These are phyloP conservation scores for Amanita pallidorosea DNA, from an alignment of 768 basidiomycete species.

Conservation along the genomic window DNA sequence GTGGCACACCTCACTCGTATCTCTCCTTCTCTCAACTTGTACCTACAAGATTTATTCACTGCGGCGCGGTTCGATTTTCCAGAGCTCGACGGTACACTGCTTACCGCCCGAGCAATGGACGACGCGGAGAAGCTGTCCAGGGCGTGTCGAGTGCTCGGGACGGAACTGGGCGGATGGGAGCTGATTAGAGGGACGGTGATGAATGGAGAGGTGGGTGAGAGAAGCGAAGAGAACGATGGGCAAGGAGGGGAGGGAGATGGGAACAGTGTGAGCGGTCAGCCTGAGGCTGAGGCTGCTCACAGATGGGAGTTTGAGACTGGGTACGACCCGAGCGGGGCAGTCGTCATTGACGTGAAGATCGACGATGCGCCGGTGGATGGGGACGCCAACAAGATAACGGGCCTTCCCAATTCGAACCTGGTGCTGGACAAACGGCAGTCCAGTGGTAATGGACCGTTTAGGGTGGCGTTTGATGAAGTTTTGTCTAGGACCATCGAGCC, in stretches of 20 bases:
- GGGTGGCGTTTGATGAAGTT: neutral
- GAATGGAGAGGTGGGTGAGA: neutral
- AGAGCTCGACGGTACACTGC: constrained; percentile 54
- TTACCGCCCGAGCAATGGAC: constrained; percentile 47
- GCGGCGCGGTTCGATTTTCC: constrained; percentile 59
- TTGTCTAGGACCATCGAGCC: neutral
- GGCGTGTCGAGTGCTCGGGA: constrained; percentile 56
- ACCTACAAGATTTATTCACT: constrained; percentile 62
- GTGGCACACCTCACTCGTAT: constrained; percentile 29
- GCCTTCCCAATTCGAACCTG: neutral
- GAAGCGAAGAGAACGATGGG: neutral
- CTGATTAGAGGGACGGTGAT: constrained; percentile 21
- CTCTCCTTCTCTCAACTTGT: constrained; percentile 43
- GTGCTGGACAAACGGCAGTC: neutral
- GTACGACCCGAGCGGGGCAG: neutral
- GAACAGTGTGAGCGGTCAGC: neutral
- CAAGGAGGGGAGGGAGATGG: neutral
- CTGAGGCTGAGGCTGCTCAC: no score
- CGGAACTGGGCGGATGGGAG: constrained; percentile 50
- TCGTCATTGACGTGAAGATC: neutral
- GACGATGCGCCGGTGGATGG: neutral
- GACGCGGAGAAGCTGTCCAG: constrained; percentile 61
- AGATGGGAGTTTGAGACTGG: constrained; percentile 3
- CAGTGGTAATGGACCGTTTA: neutral
- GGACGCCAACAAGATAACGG: neutral